Evolutionary conservation across 768 basidiomycete species (phyloP).

Genomic region (Mycena amicta): DNA sequence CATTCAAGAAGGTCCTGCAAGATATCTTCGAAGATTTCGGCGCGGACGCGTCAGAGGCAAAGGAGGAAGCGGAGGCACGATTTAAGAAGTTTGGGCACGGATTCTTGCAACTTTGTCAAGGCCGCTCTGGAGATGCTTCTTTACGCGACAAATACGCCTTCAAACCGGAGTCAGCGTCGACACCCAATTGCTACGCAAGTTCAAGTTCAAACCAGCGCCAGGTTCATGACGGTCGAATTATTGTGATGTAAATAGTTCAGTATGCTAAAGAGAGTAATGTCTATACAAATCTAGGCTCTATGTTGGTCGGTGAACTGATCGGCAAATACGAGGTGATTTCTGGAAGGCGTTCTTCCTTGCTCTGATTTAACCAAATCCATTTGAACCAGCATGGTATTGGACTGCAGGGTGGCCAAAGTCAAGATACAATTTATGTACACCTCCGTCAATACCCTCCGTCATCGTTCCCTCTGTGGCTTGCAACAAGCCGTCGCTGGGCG

Average conservation of each 20-base stretch:
- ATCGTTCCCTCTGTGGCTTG: constrained; percentile 74
- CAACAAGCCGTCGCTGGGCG: constrained; percentile 86
- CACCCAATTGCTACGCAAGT: not conserved
- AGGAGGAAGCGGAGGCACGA: constrained; percentile 33
- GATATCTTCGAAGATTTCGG: constrained; percentile 47
- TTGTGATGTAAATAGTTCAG: too few species aligned
- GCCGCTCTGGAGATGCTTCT: constrained; percentile 1
- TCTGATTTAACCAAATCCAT: too few species aligned
- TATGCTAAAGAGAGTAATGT: too few species aligned
- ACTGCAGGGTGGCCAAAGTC: too few species aligned
- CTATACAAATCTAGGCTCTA: not conserved
- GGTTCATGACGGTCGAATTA: not conserved
- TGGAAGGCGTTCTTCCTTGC: too few species aligned
- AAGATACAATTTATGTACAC: too few species aligned
- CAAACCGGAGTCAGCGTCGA: not conserved
- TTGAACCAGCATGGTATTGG: too few species aligned
- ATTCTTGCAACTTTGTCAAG: constrained; percentile 40
- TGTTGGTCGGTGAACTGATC: not conserved
- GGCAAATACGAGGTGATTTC: too few species aligned
- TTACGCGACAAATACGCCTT: constrained; percentile 9
- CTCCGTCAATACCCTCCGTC: constrained; percentile 48
- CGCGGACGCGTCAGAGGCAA: constrained; percentile 48
- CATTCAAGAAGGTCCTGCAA: constrained; percentile 42
- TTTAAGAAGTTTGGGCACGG: constrained; percentile 37
- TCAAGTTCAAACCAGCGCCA: not conserved